Evolutionary conservation across 371 early-diverging fungal genomes (phyloP), one percentile per base, ranked within the genome.

Genomic region (Rozella allomycis): DNA sequence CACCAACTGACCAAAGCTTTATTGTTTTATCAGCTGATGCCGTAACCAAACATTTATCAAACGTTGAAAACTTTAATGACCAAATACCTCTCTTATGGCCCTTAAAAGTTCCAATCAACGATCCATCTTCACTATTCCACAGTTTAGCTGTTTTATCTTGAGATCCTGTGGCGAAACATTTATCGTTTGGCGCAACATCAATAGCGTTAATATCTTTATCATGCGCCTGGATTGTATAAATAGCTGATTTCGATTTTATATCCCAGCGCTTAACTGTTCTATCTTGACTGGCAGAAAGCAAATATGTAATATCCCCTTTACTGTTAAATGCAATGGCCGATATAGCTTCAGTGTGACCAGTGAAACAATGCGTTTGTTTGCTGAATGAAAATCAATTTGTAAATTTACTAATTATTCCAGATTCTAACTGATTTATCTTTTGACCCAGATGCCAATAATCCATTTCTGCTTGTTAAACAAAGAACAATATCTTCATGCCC

Each of bases 141-240:
- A 90, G 43, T 57, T 86, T 90, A 40, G 82, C 85, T 0, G 84
- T 74, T 54, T 84, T 91, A 56, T 98, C 98, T 48, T 90, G 90
- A 18, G 91, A 86, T 13, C 80, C 94, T 4, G 90, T 83, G 0
- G 87, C 94, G 59, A 96, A 82, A 10, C 79, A 43, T 33, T 72
- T 68, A 49, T 87, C 83, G 52, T 85, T 86, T 2, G 87, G 87
- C 2, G 90, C 69, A 18, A 97, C 63, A 19, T 78, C 67, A 18
- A 98, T 64, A 1, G 83, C 62, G 46, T 97, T 91, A 47, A 98
- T 87, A 47, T 94, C 94, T 56, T 86, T 88, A 20, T 87, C 94
- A 54, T 98, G 98, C 0, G 87, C 90, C 45, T 74, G 74, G 51
- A 82, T 66, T 14, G 87, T 93, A 45, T 70, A 90, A 20, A 65